These are phyloP conservation scores for Suillus placidus DNA, from an alignment of 768 basidiomycete species.

Conservation along the genomic window DNA sequence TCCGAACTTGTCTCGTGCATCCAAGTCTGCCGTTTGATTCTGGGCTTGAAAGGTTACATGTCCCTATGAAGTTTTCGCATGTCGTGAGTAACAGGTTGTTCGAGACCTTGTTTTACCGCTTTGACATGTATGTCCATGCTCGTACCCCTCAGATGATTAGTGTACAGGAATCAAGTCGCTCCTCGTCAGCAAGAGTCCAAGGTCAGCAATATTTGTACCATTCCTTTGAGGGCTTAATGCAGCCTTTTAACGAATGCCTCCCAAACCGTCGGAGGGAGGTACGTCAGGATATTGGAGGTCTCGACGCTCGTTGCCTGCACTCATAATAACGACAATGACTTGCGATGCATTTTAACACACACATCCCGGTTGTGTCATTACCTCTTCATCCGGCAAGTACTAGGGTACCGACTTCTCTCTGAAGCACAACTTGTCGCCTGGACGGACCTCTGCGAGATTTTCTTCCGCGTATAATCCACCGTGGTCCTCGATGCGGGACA, in stretches of 20 bases:
- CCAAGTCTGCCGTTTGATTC: not conserved
- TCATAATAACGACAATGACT: not conserved
- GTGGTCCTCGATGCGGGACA: not conserved
- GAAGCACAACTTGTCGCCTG: not conserved
- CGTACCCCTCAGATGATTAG: not conserved
- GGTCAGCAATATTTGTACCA: not conserved
- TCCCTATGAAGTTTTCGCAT: not conserved
- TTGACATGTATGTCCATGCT: not conserved
- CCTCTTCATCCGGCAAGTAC: not conserved
- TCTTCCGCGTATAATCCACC: not conserved
- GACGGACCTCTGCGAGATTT: not conserved
- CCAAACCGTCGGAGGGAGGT: not conserved
- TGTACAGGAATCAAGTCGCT: not conserved
- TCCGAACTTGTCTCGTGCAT: not conserved
- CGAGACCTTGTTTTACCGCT: not conserved
- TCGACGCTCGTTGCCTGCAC: not conserved
- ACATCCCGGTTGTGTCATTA: not conserved
- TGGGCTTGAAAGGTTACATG: not conserved
- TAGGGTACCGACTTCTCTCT: not conserved
- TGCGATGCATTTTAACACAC: not conserved
- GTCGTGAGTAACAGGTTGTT: not conserved
- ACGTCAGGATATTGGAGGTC: not conserved
- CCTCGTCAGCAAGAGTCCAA: not conserved
- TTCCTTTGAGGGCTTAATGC: not conserved
- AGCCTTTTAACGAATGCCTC: not conserved